phyloP scores from a whole-genome alignment of 75 land plant species.

The Chamaecyparis obtusa region DNA sequence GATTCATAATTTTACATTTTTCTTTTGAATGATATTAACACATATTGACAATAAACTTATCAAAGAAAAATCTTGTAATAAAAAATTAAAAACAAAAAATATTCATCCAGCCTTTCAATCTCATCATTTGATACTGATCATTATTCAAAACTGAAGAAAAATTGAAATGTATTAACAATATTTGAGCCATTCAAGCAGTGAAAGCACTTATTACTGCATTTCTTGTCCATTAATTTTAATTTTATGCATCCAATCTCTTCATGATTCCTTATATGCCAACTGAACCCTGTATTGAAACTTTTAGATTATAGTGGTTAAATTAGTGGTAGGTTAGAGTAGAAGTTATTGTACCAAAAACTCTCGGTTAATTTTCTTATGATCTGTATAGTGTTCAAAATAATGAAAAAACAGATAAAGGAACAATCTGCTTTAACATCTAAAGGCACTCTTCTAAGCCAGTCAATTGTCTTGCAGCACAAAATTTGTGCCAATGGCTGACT shows the following conservation, averaged over 20 bases:
- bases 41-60: not conserved
- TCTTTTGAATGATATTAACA: not conserved
- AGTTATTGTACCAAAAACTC: not conserved
- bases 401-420: too few relatives aligned
- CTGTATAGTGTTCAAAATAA: not conserved
- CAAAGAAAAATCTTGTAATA: not conserved
- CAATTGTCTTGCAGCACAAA: not conserved
- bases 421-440: not conserved
- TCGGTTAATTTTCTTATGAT: not conserved
- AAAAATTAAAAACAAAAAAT: too few relatives aligned
- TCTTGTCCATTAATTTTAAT: too few relatives aligned
- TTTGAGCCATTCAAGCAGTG: too few relatives aligned
- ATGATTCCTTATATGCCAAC: too few relatives aligned
- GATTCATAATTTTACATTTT: not conserved
- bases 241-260: too few relatives aligned
- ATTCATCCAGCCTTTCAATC: not conserved
- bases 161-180: too few relatives aligned
- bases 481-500: not conserved
- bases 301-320: too few relatives aligned
- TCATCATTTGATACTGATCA: not conserved
- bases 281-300: too few relatives aligned
- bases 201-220: too few relatives aligned
- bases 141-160: too few relatives aligned
- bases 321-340: too few relatives aligned
- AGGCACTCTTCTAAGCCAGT: not conserved